phyloP scores from a whole-genome alignment of 148 eudicot species.

The Pharnaceum exiguum region DNA sequence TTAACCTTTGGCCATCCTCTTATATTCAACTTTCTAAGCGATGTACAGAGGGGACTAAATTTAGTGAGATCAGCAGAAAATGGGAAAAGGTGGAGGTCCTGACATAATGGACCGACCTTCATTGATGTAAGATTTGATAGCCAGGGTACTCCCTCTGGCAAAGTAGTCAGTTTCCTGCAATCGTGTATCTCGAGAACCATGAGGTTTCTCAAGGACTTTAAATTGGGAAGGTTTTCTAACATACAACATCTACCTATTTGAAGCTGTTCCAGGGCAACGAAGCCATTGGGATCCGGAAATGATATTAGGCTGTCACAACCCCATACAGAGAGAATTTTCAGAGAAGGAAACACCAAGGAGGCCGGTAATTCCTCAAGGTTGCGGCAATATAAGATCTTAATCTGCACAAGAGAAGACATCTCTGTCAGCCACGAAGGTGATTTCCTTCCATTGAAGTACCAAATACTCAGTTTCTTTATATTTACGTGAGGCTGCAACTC shows the following conservation, averaged over 20 bases:
- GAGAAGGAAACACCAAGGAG: not conserved
- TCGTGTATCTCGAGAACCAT: not conserved
- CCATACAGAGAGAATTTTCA: constrained; percentile 1
- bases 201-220: not conserved
- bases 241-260: constrained; percentile 2
- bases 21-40: not conserved
- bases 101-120: constrained; percentile 13
- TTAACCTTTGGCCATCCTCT: constrained; percentile 6
- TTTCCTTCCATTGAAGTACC: not conserved
- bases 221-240: not conserved
- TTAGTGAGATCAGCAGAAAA: not conserved
- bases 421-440: constrained; percentile 8
- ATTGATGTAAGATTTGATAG: not conserved
- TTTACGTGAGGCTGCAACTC: constrained; percentile 14
- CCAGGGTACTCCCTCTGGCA: not conserved
- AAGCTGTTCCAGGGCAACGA: not conserved
- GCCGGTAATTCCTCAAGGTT: constrained; percentile 5
- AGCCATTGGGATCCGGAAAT: not conserved
- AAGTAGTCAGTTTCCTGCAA: not conserved
- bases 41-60: not conserved
- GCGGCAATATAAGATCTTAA: not conserved
- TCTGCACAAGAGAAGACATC: not conserved
- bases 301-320: constrained; percentile 10
- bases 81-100: not conserved
- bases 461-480: not conserved